A percentile compares a stretch with the other conserved stretches of the same genome.
Conservation (phyloP, 108 stramenopile species). For the Nannochloropsis granulata region DNA sequence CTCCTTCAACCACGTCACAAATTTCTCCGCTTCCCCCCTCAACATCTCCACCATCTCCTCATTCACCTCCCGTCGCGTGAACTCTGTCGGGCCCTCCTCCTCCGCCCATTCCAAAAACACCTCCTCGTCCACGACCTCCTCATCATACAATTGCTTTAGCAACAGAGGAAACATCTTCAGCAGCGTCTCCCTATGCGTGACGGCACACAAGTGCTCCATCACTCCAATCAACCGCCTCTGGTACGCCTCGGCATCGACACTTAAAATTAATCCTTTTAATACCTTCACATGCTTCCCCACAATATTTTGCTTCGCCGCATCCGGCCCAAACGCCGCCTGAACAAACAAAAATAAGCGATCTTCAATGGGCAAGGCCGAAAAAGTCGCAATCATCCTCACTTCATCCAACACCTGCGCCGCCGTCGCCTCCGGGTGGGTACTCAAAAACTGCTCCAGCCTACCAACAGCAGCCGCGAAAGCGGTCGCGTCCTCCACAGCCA, state of each 20-base stretch:
- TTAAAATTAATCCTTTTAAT: background rate
- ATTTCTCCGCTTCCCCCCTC: conserved; percentile 18
- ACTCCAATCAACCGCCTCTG: conserved; percentile 29
- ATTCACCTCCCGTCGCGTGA: conserved; percentile 14
- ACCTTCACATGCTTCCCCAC: background rate
- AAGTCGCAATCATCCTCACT: conserved; percentile 33
- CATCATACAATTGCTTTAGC: conserved; percentile 35
- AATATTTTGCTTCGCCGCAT: background rate
- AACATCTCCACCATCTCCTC: conserved; percentile 24
- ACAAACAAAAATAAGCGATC: conserved; percentile 32
- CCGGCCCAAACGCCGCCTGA: conserved; percentile 20
- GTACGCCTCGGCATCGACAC: background rate
- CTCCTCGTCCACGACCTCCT: conserved; percentile 40
- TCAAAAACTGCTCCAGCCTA: conserved; percentile 5
- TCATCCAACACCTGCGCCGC: conserved; percentile 1
- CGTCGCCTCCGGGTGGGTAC: background rate
- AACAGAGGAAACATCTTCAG: conserved; percentile 26
- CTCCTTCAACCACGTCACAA: conserved; percentile 41
- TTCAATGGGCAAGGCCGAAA: conserved; percentile 29
- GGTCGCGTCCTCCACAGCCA: conserved; percentile 23
- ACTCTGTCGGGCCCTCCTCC: conserved; percentile 27
- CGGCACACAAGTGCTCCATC: conserved; percentile 32
- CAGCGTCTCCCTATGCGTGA: background rate
- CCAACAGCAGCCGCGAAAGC: conserved; percentile 23
- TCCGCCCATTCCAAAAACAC: conserved; percentile 38